Percentiles rank a stretch among this genome's conserved stretches.
Conservation (phyloP, 305 asterid species). For the Lippia alba region DNA sequence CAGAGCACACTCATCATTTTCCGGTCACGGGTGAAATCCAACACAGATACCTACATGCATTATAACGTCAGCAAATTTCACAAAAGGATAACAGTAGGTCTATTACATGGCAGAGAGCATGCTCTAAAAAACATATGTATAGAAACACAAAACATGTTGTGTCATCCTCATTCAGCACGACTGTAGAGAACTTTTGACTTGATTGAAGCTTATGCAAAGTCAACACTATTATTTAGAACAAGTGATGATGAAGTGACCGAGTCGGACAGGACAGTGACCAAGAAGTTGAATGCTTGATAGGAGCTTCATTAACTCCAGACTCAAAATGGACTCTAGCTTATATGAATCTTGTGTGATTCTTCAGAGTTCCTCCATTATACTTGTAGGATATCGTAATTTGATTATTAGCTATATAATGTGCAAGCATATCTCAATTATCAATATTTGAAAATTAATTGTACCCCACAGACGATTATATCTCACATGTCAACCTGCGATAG, state of each 20-base stretch:
- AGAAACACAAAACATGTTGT: constrained; percentile 3
- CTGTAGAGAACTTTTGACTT: constrained; percentile 9
- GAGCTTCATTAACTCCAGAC: constrained; percentile 23
- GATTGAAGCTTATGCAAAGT: constrained; percentile 2
- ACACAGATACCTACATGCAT: constrained; percentile 72
- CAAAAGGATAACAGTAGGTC: constrained; percentile 20
- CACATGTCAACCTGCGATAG: constrained; percentile 20
- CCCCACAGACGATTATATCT: constrained; percentile 9
- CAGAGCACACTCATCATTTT: constrained; percentile 99
- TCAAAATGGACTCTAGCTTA: constrained; percentile 2
- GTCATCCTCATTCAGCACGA: constrained; percentile 18
- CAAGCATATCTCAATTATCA: constrained; percentile 16
- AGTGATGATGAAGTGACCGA: constrained; percentile 15
- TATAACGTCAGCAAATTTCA: constrained; percentile 21
- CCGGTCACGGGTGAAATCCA: constrained; percentile 99
- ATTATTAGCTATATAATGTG: neutral
- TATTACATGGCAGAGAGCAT: constrained; percentile 24
- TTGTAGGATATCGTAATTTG: neutral
- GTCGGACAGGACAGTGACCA: constrained; percentile 18
- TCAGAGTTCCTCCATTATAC: constrained; percentile 16
- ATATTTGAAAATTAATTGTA: constrained; percentile 1
- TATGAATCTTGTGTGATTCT: neutral
- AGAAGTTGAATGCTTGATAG: constrained; percentile 14
- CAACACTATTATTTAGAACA: neutral
- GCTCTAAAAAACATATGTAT: neutral